phyloP scores from a whole-genome alignment of 768 basidiomycete genomes.

The Auriculariales sp. region DNA sequence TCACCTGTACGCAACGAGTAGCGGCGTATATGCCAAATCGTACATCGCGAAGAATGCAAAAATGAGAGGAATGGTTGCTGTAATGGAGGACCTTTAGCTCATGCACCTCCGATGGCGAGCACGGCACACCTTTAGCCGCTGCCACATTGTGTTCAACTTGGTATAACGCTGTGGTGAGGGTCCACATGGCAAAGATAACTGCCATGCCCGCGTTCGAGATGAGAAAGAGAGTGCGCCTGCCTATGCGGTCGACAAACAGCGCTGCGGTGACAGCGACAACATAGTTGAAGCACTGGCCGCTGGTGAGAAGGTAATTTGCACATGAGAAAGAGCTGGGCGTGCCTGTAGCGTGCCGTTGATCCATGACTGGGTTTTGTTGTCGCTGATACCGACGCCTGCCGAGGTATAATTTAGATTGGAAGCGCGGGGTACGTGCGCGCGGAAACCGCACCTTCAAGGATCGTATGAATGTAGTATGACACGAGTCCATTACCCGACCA shows the following conservation, averaged over 20 bases:
- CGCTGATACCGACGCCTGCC: constrained; percentile 47
- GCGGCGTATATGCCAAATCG: constrained; percentile 65
- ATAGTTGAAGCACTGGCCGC: constrained; percentile 43
- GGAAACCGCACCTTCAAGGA: constrained; percentile 47
- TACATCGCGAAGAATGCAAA: constrained; percentile 40
- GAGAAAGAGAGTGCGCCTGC: constrained; percentile 55
- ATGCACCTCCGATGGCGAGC: too few relatives aligned
- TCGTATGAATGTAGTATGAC: constrained; percentile 59
- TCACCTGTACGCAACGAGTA: too few relatives aligned
- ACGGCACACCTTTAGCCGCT: constrained; percentile 16
- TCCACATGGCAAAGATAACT: constrained; percentile 43
- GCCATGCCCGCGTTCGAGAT: constrained; percentile 48
- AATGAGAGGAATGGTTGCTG: constrained; percentile 52
- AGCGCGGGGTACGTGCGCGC: too few relatives aligned
- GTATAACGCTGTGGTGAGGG: constrained; percentile 28
- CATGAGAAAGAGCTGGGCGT: neutral
- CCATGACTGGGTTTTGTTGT: constrained; percentile 35
- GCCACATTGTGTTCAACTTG: constrained; percentile 13
- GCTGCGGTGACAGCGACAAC: constrained; percentile 39
- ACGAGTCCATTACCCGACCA: constrained; percentile 61
- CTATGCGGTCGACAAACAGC: constrained; percentile 49
- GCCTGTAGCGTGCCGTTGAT: constrained; percentile 55
- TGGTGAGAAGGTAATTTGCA: neutral
- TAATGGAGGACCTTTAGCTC: neutral
- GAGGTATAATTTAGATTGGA: too few relatives aligned